These are phyloP conservation scores for Allium cepa DNA, from an alignment of 106 monocot species.

Conservation along the genomic window DNA sequence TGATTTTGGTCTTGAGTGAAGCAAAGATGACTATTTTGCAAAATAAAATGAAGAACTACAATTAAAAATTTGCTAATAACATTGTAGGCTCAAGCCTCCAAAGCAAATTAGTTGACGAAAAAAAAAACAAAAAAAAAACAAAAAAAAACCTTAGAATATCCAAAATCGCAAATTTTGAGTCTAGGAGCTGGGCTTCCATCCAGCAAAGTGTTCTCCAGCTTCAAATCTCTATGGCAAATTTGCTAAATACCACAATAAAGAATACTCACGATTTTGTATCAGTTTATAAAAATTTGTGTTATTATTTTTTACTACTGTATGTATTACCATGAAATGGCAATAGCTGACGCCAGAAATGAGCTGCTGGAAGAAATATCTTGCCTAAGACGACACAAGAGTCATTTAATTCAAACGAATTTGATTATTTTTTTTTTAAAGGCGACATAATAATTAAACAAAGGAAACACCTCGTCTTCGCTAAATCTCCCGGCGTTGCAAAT, in stretches of 20 bases:
- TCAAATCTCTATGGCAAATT: conserved; percentile 36
- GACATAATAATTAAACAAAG: not conserved
- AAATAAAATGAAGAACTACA: not conserved
- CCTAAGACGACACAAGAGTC: conserved; percentile 36
- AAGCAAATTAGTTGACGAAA: conserved; percentile 61
- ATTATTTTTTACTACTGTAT: not conserved
- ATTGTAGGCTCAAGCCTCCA: conserved; percentile 38
- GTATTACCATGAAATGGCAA: conserved; percentile 74
- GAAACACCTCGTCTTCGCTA: conserved; percentile 74
- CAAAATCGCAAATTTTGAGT: conserved; percentile 68
- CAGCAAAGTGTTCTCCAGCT: conserved; percentile 16
- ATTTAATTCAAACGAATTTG: not conserved
- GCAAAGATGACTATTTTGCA: conserved; percentile 34
- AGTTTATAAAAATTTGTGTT: no score
- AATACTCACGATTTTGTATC: not conserved
- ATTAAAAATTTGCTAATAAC: not conserved
- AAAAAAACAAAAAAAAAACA: not conserved
- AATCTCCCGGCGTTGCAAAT: conserved; percentile 83
- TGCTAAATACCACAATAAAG: conserved; percentile 10
- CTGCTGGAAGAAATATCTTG: conserved; percentile 98
- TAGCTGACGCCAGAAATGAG: conserved; percentile 91
- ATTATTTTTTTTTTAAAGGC: not conserved
- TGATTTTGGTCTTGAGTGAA: conserved; percentile 59
- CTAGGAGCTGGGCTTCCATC: conserved; percentile 30
- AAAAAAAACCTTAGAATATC: conserved; percentile 49